phyloP scores from a whole-genome alignment of 108 stramenopile genomes.

The Parietichytrium sp. region DNA sequence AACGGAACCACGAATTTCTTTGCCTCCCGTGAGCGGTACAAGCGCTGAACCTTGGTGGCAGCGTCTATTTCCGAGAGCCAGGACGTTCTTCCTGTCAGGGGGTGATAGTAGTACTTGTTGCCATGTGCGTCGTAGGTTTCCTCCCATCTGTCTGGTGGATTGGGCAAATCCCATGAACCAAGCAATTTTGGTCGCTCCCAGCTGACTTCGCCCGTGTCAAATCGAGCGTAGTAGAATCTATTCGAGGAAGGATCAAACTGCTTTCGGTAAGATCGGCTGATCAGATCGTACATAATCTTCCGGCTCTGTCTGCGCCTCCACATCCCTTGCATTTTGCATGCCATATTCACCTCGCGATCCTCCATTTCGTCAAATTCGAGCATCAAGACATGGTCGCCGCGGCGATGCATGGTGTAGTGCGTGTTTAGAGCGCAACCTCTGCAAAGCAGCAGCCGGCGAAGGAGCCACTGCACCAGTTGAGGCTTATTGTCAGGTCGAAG shows the following conservation, averaged over 20 bases:
- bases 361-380: conserved; percentile 44
- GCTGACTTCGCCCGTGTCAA: conserved; percentile 49
- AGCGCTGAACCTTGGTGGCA: conserved; percentile 53
- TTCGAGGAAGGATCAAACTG: conserved; percentile 52
- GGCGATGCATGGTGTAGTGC: neutral
- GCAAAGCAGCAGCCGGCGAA: conserved; percentile 10
- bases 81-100: conserved; percentile 56
- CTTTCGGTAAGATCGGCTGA: conserved; percentile 53
- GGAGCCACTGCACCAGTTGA: conserved; percentile 21
- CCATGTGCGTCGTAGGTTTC: conserved; percentile 18
- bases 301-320: conserved; percentile 27
- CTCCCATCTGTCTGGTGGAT: conserved; percentile 63
- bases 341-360: neutral
- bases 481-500: neutral
- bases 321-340: conserved; percentile 39
- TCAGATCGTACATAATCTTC: conserved; percentile 16
- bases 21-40: conserved; percentile 49
- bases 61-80: conserved; percentile 63
- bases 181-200: conserved; percentile 58
- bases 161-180: conserved; percentile 50
- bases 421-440: neutral
- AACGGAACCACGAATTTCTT: conserved; percentile 57
- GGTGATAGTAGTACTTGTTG: conserved; percentile 39
- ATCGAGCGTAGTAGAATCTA: conserved; percentile 54
- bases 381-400: conserved; percentile 34